phyloP scores from a whole-genome alignment of 1,284 basidiomycete species.

The Pisolithus thermaeus region DNA sequence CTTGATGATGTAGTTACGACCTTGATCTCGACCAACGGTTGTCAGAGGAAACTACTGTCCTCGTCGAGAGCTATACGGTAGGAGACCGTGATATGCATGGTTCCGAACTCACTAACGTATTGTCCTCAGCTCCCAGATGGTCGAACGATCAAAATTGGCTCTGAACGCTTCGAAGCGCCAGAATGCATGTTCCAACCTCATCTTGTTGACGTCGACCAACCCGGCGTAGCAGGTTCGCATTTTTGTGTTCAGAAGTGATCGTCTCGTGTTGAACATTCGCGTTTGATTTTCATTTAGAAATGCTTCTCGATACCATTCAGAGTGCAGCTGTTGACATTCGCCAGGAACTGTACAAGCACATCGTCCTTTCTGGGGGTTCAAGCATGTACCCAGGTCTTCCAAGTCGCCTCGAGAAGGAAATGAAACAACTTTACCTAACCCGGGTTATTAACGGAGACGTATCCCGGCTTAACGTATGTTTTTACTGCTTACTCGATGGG shows the following conservation, averaged over 20 bases:
- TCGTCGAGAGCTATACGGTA: conserved; percentile 96
- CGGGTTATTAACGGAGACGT: conserved; percentile 86
- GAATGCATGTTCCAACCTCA: conserved; percentile 99
- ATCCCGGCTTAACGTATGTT: conserved; percentile 76
- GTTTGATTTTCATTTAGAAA: conserved; percentile 52
- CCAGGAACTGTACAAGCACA: conserved; percentile 93
- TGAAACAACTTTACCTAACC: conserved; percentile 97
- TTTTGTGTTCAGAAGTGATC: conserved; percentile 12
- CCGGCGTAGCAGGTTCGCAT: conserved; percentile 81
- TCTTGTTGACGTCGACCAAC: conserved; percentile 95
- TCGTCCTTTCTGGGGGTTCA: conserved; percentile 95
- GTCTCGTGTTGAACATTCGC: neutral
- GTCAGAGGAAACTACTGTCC: conserved; percentile 92
- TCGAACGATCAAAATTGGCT: conserved; percentile 94
- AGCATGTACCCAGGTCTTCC: conserved; percentile 99
- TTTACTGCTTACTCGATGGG: neutral
- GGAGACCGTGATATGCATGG: conserved; percentile 17
- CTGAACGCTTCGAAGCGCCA: conserved; percentile 99
- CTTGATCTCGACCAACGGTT: conserved; percentile 91
- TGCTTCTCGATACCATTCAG: conserved; percentile 97
- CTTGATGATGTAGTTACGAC: conserved; percentile 66
- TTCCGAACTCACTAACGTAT: conserved; percentile 1
- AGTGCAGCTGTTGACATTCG: conserved; percentile 87
- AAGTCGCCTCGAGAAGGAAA: conserved; percentile 95
- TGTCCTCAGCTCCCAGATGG: conserved; percentile 83